Evolutionary conservation across 2,329 filamentous ascomycete species (phyloP).

Genomic region (Cladorrhinum sp.): DNA sequence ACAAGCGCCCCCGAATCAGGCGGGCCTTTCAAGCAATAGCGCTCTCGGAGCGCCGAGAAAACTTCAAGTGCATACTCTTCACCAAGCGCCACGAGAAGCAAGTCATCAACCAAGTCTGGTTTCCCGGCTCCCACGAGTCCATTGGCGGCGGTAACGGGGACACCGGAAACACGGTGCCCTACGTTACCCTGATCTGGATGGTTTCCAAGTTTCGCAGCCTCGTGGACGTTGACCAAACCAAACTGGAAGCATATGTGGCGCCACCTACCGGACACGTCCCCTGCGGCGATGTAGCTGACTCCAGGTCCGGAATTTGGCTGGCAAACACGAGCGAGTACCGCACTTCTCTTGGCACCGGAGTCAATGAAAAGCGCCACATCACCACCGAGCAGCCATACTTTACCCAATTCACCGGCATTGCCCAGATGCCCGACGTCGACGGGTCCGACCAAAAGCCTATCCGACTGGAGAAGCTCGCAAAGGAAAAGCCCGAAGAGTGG

Average conservation of each 20-base stretch:
- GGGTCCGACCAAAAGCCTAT: background rate
- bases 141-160: constrained; percentile 4
- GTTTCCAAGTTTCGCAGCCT: background rate
- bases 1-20: background rate
- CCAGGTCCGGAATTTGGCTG: background rate
- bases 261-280: background rate
- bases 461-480: background rate
- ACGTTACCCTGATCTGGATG: constrained; percentile 4
- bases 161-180: background rate
- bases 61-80: constrained; percentile 4
- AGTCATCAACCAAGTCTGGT: constrained; percentile 4
- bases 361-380: background rate
- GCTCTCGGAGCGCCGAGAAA: constrained; percentile 2
- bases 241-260: background rate
- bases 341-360: background rate
- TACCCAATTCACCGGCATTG: background rate
- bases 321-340: background rate
- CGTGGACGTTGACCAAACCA: background rate
- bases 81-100: background rate
- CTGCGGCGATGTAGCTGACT: background rate
- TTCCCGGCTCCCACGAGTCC: constrained; percentile 3
- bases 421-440: background rate
- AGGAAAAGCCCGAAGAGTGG: background rate
- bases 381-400: background rate
- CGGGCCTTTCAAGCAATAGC: constrained; percentile 1